Evolutionary conservation across 495 filamentous ascomycete genomes (phyloP).

Genomic region (Penicillium paxilli): DNA sequence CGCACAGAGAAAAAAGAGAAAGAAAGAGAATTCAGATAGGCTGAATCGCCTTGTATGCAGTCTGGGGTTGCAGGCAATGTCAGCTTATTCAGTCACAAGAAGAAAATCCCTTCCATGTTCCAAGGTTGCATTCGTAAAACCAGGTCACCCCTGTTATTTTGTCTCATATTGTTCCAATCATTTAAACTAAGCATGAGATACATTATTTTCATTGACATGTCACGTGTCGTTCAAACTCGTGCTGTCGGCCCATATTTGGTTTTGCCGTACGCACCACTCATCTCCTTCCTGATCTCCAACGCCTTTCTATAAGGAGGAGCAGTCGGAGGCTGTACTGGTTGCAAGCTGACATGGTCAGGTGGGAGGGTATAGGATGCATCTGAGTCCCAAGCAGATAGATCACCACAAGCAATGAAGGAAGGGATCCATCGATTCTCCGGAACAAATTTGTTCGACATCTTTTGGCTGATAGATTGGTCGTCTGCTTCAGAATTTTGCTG

Average conservation of each 20-base stretch:
- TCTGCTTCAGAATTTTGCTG: conserved; percentile 26
- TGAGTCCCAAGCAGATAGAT: conserved; percentile 90
- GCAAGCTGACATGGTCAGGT: conserved; percentile 71
- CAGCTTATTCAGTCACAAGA: background rate
- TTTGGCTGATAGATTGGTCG: conserved; percentile 24
- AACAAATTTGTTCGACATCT: conserved; percentile 32
- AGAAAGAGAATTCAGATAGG: too few relatives aligned
- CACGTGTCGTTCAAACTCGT: conserved; percentile 19
- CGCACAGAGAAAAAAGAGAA: too few relatives aligned
- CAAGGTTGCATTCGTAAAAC: background rate
- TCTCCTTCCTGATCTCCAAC: conserved; percentile 75
- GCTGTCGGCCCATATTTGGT: conserved; percentile 50
- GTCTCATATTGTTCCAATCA: background rate
- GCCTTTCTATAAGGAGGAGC: conserved; percentile 93
- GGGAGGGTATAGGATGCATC: conserved; percentile 92
- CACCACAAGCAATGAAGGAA: conserved; percentile 92
- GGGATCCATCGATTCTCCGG: conserved; percentile 73
- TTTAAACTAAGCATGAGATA: conserved; percentile 4
- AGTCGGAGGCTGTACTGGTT: conserved; percentile 94
- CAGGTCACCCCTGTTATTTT: background rate
- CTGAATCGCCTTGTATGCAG: background rate
- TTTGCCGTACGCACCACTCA: conserved; percentile 81
- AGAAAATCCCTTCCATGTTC: background rate
- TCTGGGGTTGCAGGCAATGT: background rate
- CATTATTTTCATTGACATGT: conserved; percentile 2